Base-by-base conservation (phyloP, 2,329 filamentous ascomycete genomes). In the Pseudocercospora crystallina region DNA sequence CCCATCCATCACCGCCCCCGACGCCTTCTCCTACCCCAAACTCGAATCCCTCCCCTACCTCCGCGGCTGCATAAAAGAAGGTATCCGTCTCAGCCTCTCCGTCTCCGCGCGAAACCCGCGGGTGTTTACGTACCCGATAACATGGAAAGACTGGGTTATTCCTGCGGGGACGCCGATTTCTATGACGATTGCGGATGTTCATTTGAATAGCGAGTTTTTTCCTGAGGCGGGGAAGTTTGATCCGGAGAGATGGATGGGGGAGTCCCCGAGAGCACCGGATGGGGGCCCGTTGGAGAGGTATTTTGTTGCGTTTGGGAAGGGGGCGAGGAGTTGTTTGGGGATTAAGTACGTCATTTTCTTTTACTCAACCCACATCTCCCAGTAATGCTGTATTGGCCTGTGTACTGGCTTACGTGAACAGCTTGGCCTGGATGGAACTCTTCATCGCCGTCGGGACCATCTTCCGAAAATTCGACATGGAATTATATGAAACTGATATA, bases 241-340 rank as follows among this genome's bases (percentile, higher is more conserved):
- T 12, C 69, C 68, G 2, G 66, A 70, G 46, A 59, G 69, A 9
- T 72, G 69, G 69, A 54, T 71, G 2, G 7, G 20, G 3, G 50
- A 63, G 30, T 49, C 57, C 1, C 59, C 61, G 1, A 52, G 59
- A 14, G 39, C 47, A 8, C 49, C 49, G 1, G 54, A 58, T 45
- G 52, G 55, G 1, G 49, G 41, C 8, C 51, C 54, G 4, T 46
- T 60, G 37, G 53, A 73, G 14, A 65, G 61, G 42, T 67, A 69
- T 39, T 63, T 73, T 35, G 65, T 73, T 10, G 58, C 70, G 0
- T 72, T 71, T 50, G 66, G 65, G 2, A 66, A 65, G 8, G 69
- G 69, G 3, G 59, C 66, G 11, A 60, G 70, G 30, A 53, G 48
- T 9, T 57, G 69, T 63, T 60, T 70, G 58, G 57, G 58, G 11